Evolutionary conservation across 257 asterid species (phyloP), one percentile per base, ranked within the genome.

Genomic region (Buddleja alternifolia): DNA sequence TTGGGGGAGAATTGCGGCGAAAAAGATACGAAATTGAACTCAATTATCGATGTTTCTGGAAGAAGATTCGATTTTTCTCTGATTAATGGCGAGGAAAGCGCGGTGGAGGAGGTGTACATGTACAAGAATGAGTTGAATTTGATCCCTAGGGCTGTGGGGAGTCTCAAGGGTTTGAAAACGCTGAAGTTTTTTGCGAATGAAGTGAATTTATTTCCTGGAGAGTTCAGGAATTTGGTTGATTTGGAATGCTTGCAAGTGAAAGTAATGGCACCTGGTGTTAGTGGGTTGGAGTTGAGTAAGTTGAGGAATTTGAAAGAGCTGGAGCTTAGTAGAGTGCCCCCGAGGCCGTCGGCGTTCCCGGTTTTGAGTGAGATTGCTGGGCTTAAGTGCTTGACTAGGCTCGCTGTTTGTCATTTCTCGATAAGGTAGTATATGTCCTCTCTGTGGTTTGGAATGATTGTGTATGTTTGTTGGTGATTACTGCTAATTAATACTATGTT

Each of bases 401-500:
- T 93, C 59, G 84, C 96, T 46, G 79, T 93, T 52, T 90, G 99
- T 63, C 96, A 90, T 77, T 93, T 93, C 77, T 90, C 97, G 12
- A 88, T 93, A 55, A 85, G 99, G 99, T 90, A 69, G n/a, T n/a
- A 67, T 37, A 15, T 8, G 47, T 32, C 47, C 10, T 53, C 24
- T 19, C 32, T 24, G 36, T 12, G 8, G 36, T 48, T 37, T 21
- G 19, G 0, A 39, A 11, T 57, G 44, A 4, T 32, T 23, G 58
- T 1, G 25, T n/a, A 9, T 15, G 21, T 46, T 34, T 37, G 0
- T 46, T 4, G 60, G 12, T 32, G 21, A 29, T 14, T 56, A 10
- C 2, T 32, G 7, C 7, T 9, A 56, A n/a, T 11, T 56, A n/a
- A 10, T 25, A 3, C 29, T 25, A 53, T 53, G 36, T 23, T 21